These are phyloP conservation scores for Aspergillus panamensis DNA, from an alignment of 495 filamentous ascomycete genomes.

Conservation along the genomic window DNA sequence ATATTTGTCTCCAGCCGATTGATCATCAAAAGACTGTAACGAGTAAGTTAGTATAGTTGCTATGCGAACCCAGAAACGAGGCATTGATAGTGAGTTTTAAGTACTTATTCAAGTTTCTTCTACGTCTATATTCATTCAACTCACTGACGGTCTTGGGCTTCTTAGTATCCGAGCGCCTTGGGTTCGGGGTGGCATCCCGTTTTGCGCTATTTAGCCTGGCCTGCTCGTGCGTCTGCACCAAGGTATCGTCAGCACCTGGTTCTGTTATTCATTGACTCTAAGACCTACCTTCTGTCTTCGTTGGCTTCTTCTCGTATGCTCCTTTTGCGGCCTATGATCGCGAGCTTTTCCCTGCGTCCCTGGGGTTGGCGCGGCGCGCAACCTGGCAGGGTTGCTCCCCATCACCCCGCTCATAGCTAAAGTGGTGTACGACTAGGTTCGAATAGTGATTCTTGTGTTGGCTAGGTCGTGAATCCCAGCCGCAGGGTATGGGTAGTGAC, in stretches of 20 bases:
- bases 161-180: background rate
- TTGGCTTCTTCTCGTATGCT: background rate
- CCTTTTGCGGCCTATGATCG: background rate
- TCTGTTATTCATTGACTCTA: background rate
- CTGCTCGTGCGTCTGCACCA: background rate
- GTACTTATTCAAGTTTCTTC: conserved; percentile 12
- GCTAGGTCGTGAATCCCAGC: too few relatives aligned
- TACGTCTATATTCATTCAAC: conserved; percentile 6
- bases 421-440: background rate
- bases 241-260: background rate
- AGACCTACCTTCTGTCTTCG: conserved; percentile 10
- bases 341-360: background rate
- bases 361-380: background rate
- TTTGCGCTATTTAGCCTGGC: background rate
- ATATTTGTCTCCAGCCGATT: conserved; percentile 13
- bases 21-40: conserved; percentile 10
- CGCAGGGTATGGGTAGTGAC: background rate
- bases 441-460: too few relatives aligned
- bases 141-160: background rate
- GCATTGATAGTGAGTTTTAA: background rate
- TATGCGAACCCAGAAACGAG: background rate
- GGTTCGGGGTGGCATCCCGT: background rate
- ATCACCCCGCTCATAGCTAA: background rate
- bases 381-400: background rate
- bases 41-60: background rate